Conservation (phyloP, 495 filamentous ascomycete genomes). For the Aspergillus nidulans region DNA sequence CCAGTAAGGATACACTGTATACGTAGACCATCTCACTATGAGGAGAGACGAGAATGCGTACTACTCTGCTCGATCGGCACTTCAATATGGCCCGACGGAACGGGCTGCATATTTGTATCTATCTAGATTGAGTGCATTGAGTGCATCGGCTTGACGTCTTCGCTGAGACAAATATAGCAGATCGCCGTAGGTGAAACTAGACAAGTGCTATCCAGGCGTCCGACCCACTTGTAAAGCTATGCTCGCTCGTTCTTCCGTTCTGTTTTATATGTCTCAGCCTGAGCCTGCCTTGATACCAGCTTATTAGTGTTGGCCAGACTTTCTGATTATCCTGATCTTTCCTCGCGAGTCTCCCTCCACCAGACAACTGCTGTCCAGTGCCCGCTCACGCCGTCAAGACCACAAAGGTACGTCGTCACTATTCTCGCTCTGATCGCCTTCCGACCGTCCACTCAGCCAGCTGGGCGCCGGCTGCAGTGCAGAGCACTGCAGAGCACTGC, state of each 20-base stretch:
- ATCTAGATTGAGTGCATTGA: too few relatives aligned
- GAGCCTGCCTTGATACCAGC: not conserved
- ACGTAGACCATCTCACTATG: not conserved
- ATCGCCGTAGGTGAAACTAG: slow-evolving; percentile 12
- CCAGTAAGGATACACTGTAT: too few relatives aligned
- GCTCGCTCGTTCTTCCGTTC: not conserved
- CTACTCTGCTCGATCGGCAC: not conserved
- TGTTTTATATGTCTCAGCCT: not conserved
- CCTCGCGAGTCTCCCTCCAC: not conserved
- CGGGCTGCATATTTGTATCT: not conserved
- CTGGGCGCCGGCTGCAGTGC: not conserved
- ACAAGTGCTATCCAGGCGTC: not conserved
- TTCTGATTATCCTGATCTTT: not conserved
- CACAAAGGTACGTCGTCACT: not conserved
- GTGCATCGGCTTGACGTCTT: not conserved
- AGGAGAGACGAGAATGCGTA: not conserved
- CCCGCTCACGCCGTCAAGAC: not conserved
- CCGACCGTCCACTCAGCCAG: not conserved
- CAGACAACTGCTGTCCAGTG: not conserved
- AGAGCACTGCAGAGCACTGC: too few relatives aligned
- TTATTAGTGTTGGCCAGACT: not conserved
- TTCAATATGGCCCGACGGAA: not conserved
- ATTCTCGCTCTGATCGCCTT: not conserved
- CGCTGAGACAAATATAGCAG: slow-evolving; percentile 16
- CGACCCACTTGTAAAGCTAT: not conserved